Conservation (phyloP, 164 flowering plant genomes). For the Protea cynaroides region DNA sequence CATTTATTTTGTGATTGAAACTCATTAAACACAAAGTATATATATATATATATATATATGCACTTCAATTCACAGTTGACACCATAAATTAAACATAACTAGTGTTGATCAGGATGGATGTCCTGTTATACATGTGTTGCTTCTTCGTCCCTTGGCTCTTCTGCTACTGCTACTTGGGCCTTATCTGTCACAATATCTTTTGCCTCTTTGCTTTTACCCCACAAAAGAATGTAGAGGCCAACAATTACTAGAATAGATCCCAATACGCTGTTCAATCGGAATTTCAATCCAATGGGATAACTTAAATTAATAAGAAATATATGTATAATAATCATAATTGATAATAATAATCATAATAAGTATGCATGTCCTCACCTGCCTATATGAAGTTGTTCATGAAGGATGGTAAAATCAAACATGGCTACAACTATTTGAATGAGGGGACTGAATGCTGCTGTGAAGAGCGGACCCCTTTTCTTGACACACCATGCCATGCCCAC, state of each 20-base stretch:
- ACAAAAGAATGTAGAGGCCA: slow-evolving; percentile 61
- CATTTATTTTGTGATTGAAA: too few relatives aligned
- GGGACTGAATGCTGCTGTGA: slow-evolving; percentile 88
- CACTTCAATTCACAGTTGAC: too few relatives aligned
- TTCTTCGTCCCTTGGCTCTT: slow-evolving; percentile 6
- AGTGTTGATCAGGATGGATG: too few relatives aligned
- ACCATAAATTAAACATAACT: too few relatives aligned
- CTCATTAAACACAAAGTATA: too few relatives aligned
- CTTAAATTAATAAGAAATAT: not conserved
- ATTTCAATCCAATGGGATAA: not conserved
- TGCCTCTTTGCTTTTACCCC: slow-evolving; percentile 64
- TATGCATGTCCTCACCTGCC: slow-evolving; percentile 71
- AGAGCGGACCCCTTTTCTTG: slow-evolving; percentile 73
- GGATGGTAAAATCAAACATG: slow-evolving; percentile 46
- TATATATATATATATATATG: too few relatives aligned
- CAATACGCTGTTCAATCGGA: slow-evolving; percentile 51
- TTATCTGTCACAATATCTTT: slow-evolving; percentile 15
- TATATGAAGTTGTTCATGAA: slow-evolving; percentile 55
- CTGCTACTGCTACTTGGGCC: slow-evolving; percentile 23
- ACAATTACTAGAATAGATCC: slow-evolving; percentile 51
- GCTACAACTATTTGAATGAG: slow-evolving; percentile 63
- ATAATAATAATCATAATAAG: too few relatives aligned
- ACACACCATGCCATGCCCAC: slow-evolving; percentile 89
- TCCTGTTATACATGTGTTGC: too few relatives aligned
- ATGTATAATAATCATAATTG: not conserved